Conservation (phyloP, 164 flowering plant species). For the Umbilicus rupestris region DNA sequence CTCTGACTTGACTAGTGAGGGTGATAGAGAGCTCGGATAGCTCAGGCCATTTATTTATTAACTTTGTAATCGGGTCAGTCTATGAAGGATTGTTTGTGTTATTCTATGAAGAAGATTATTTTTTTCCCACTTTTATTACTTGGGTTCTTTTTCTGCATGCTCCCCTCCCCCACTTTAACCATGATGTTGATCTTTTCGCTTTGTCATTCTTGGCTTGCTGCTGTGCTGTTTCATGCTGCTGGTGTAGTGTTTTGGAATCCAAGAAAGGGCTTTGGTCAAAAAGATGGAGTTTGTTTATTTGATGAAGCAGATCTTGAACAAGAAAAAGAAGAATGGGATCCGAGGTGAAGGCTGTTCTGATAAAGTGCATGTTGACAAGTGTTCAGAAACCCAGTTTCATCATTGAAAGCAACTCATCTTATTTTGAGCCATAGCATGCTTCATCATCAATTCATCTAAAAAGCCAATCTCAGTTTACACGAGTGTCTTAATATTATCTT, state of each 20-base stretch:
- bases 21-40: not conserved
- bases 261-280: conserved; percentile 6
- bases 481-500: too few relatives aligned
- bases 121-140: not conserved
- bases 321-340: conserved; percentile 4
- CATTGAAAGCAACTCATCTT: not conserved
- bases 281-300: not conserved
- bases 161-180: not conserved
- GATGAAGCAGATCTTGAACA: not conserved
- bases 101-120: not conserved
- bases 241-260: conserved; percentile 7
- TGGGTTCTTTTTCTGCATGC: conserved; percentile 1
- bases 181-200: conserved; percentile 3
- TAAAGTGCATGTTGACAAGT: not conserved
- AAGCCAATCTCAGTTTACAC: too few relatives aligned
- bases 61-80: not conserved
- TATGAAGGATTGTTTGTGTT: not conserved
- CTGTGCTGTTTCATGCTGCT: not conserved
- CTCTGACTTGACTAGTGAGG: conserved; percentile 5
- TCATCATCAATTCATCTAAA: not conserved
- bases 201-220: conserved; percentile 1
- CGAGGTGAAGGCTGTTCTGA: not conserved
- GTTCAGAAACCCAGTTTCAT: not conserved
- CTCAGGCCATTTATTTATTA: not conserved
- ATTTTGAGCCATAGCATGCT: not conserved